A percentile compares a stretch with the other conserved stretches of the same genome.
Conservation (phyloP, 345 rosid species). For the Eucalyptus decipiens region DNA sequence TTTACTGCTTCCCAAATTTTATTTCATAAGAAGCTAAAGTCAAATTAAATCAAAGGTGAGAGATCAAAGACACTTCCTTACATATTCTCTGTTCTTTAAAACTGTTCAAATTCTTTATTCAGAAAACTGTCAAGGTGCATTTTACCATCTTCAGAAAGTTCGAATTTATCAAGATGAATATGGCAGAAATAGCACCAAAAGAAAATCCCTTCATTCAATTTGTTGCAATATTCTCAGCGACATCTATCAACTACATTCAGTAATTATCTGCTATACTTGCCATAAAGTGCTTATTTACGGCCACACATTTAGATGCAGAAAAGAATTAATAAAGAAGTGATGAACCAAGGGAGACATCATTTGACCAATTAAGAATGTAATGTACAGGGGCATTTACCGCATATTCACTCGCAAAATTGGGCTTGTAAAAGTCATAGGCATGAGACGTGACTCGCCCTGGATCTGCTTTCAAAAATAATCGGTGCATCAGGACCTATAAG, state of each 20-base stretch:
- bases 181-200: not conserved
- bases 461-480: conserved; percentile 80
- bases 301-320: not conserved
- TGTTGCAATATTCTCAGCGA: not conserved
- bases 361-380: not conserved
- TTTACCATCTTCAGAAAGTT: not conserved
- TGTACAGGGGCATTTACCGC: conserved; percentile 40
- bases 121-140: not conserved
- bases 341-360: not conserved
- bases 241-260: not conserved
- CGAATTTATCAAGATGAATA: not conserved
- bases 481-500: conserved; percentile 94
- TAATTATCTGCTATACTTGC: not conserved
- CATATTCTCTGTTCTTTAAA: not conserved
- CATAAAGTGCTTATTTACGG: not conserved
- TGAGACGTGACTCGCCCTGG: conserved; percentile 92
- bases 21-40: not conserved
- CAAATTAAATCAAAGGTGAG: not conserved
- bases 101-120: not conserved
- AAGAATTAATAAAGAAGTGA: not conserved
- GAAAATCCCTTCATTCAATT: not conserved
- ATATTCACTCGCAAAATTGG: conserved; percentile 97
- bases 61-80: not conserved
- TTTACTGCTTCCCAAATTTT: not conserved
- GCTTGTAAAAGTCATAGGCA: conserved; percentile 98